phyloP scores from a whole-genome alignment of 2,329 filamentous ascomycete species.

The Penicillium sp. region DNA sequence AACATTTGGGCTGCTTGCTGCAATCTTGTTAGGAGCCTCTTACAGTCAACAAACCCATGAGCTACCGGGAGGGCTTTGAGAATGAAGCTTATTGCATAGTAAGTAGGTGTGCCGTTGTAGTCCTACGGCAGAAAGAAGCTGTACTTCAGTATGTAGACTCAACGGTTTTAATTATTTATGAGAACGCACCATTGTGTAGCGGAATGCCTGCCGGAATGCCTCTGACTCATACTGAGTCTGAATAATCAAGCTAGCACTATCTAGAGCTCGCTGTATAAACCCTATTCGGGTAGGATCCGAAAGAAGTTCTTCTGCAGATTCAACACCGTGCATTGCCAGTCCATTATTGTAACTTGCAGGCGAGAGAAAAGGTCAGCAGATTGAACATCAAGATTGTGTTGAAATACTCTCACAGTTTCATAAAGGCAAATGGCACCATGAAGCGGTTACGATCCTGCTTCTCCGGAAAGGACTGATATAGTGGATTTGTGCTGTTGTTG shows the following conservation, averaged over 20 bases:
- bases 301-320: background rate
- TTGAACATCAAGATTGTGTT: background rate
- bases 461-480: background rate
- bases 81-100: slow-evolving; percentile 4
- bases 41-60: background rate
- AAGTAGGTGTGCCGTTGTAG: background rate
- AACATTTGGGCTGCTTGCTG: slow-evolving; percentile 2
- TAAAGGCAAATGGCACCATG: slow-evolving; percentile 2
- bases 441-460: background rate
- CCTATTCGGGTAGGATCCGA: background rate
- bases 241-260: slow-evolving; percentile 3
- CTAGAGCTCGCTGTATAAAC: background rate
- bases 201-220: background rate
- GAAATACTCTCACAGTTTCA: background rate
- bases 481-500: background rate
- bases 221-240: background rate
- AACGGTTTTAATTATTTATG: background rate
- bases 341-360: background rate
- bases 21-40: background rate
- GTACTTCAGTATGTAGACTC: background rate
- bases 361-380: background rate
- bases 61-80: background rate
- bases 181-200: background rate
- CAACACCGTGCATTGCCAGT: background rate
- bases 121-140: background rate